These are phyloP conservation scores for Euphorbia pulcherrima DNA, from an alignment of 345 rosid genomes.

Conservation along the genomic window DNA sequence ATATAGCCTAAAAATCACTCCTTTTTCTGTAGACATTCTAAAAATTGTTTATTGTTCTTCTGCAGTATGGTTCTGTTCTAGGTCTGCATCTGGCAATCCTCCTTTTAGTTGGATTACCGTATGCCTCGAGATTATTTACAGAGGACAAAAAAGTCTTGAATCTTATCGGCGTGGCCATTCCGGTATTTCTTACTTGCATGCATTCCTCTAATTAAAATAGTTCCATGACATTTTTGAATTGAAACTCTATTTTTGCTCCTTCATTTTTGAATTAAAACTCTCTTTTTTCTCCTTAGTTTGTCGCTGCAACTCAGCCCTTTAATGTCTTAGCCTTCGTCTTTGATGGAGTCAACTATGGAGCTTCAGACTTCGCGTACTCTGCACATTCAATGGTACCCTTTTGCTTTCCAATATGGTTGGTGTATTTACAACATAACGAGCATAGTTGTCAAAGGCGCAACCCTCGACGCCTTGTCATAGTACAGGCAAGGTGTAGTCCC, in stretches of 20 bases:
- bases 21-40: background rate
- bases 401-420: background rate
- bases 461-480: too few species aligned
- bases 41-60: background rate
- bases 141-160: constrained; percentile 13
- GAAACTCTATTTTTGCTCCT: background rate
- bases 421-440: too few species aligned
- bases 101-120: constrained; percentile 18
- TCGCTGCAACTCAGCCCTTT: constrained; percentile 26
- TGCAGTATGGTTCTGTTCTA: constrained; percentile 26
- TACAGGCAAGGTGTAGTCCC: too few species aligned
- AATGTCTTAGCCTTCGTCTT: constrained; percentile 30
- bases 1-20: background rate
- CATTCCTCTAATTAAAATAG: background rate
- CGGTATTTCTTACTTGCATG: constrained; percentile 9
- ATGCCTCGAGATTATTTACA: constrained; percentile 19
- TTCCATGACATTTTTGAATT: background rate
- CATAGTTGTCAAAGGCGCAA: too few species aligned
- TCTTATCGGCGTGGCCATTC: constrained; percentile 21
- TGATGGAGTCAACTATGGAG: constrained; percentile 31
- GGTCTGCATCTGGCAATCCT: constrained; percentile 17
- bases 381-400: constrained; percentile 27
- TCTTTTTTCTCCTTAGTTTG: constrained; percentile 18
- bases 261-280: background rate
- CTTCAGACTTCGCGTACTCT: constrained; percentile 30